Conservation (phyloP, 1,284 basidiomycete genomes). For the Cryptococcus maquisensis region DNA sequence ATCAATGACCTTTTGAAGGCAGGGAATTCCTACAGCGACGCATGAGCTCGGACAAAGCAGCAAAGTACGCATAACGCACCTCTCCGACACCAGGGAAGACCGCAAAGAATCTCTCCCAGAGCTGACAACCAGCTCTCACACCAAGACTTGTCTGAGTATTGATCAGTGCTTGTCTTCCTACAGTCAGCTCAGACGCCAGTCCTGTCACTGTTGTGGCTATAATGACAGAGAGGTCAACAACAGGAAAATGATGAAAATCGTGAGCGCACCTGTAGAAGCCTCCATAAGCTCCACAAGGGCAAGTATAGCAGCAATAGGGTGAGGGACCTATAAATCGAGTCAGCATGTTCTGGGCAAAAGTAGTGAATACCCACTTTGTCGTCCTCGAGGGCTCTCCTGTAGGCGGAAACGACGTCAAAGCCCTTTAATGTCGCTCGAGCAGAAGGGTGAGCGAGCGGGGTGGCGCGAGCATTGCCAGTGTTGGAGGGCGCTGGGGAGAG, state of each 20-base stretch:
- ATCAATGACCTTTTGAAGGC: constrained; percentile 43
- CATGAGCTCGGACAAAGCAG: neutral
- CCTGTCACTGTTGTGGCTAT: constrained; percentile 45
- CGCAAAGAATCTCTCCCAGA: constrained; percentile 47
- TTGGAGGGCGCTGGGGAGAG: constrained; percentile 11
- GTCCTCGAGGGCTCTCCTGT: constrained; percentile 39
- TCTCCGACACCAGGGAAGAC: constrained; percentile 31
- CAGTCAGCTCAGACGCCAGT: constrained; percentile 39
- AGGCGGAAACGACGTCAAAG: constrained; percentile 45
- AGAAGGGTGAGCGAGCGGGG: neutral
- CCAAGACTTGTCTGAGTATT: constrained; percentile 44
- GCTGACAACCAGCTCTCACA: constrained; percentile 47
- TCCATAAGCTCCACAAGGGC: constrained; percentile 48
- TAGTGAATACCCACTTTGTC: constrained; percentile 35
- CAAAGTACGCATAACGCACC: constrained; percentile 22
- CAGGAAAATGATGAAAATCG: neutral
- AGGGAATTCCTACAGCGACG: constrained; percentile 36
- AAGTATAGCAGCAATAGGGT: constrained; percentile 50
- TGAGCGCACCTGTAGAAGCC: constrained; percentile 40
- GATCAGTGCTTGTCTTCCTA: constrained; percentile 36
- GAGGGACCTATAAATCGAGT: constrained; percentile 30
- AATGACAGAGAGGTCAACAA: neutral
- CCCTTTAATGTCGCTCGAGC: constrained; percentile 4
- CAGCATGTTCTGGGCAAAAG: neutral
- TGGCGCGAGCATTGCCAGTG: neutral